Conservation (phyloP, 2,329 filamentous ascomycete genomes). For the Penicillium occitanis region DNA sequence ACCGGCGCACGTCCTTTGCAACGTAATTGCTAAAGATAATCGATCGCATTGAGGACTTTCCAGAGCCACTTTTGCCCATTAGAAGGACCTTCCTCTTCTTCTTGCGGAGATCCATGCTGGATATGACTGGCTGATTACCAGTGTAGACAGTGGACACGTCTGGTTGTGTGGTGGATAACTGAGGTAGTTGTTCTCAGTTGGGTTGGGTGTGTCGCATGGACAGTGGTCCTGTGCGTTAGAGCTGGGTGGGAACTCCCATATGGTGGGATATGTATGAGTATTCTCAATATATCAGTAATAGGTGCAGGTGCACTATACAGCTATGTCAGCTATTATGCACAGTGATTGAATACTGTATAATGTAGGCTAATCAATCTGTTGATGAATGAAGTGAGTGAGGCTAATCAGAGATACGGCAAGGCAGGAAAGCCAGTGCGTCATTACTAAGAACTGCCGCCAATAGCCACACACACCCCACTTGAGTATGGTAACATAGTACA, state of each 20-base stretch:
- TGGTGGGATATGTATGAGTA: not conserved
- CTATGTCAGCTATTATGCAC: not conserved
- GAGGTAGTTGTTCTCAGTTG: not conserved
- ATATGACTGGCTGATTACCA: not conserved
- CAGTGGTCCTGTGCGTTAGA: slow-evolving; percentile 10
- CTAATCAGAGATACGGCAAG: slow-evolving; percentile 4
- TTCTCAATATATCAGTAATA: not conserved
- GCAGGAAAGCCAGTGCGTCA: slow-evolving; percentile 14
- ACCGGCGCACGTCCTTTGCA: slow-evolving; percentile 85
- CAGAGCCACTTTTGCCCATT: slow-evolving; percentile 95
- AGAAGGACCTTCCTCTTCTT: slow-evolving; percentile 86
- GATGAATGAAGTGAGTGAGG: not conserved
- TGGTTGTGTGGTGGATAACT: not conserved
- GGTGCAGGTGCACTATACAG: not conserved
- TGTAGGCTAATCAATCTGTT: no score
- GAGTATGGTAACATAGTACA: not conserved
- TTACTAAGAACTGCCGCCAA: slow-evolving; percentile 6
- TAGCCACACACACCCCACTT: not conserved
- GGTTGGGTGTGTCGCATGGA: slow-evolving; percentile 8
- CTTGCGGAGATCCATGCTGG: slow-evolving; percentile 47
- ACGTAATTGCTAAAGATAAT: slow-evolving; percentile 99
- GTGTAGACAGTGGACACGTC: not conserved
- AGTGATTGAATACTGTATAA: not conserved
- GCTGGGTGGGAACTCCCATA: not conserved
- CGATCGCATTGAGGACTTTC: slow-evolving; percentile 96